phyloP scores from a whole-genome alignment of 805 yeast species.

The Lipomyces mesembrius region DNA sequence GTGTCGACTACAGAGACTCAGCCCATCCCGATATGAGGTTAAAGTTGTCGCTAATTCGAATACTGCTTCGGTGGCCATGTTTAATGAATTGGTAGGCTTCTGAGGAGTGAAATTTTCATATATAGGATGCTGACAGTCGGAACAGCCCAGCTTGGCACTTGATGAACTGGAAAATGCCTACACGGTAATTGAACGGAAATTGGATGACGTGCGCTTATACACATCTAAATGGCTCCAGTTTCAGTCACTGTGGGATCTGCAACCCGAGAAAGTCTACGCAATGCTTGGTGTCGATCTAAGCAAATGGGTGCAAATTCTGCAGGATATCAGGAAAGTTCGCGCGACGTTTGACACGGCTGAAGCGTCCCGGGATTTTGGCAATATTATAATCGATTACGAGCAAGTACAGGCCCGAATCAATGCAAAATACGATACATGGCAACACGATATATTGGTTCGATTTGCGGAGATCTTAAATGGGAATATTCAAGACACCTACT shows the following conservation, averaged over 20 bases:
- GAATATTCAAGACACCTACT: slow-evolving; percentile 45
- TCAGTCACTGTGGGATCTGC: slow-evolving; percentile 64
- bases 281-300: slow-evolving; percentile 47
- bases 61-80: not conserved
- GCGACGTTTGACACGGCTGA: slow-evolving; percentile 58
- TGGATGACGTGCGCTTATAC: slow-evolving; percentile 47
- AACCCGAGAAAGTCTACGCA: slow-evolving; percentile 49
- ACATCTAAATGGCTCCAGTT: slow-evolving; percentile 58
- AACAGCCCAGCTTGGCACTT: slow-evolving; percentile 11
- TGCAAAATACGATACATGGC: slow-evolving; percentile 65
- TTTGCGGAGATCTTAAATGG: slow-evolving; percentile 51
- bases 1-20: slow-evolving; percentile 28
- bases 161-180: slow-evolving; percentile 31
- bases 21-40: slow-evolving; percentile 31
- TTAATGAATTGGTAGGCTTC: slow-evolving; percentile 15
- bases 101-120: not conserved
- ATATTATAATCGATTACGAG: slow-evolving; percentile 53
- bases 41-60: slow-evolving; percentile 1
- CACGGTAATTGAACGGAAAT: slow-evolving; percentile 45
- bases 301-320: slow-evolving; percentile 56
- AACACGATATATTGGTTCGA: slow-evolving; percentile 50
- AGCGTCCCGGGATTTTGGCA: slow-evolving; percentile 50
- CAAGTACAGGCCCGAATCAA: slow-evolving; percentile 59
- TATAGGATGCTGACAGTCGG: not conserved
- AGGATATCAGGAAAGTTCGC: slow-evolving; percentile 53